Conservation (phyloP, 345 rosid species). For the Eucalyptus pumila region DNA sequence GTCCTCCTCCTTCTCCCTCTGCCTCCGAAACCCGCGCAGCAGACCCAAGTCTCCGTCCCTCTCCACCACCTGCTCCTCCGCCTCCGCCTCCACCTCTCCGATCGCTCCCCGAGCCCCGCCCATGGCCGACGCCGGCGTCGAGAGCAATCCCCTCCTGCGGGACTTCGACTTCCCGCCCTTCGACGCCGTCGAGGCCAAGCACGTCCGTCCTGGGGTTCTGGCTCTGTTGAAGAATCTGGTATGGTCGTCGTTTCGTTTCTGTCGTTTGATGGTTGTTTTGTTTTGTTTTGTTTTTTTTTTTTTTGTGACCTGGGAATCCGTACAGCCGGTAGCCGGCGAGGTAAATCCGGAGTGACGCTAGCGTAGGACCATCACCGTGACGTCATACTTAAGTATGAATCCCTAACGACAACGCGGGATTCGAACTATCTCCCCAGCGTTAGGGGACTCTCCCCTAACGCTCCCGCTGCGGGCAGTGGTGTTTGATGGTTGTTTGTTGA, state of each 20-base stretch:
- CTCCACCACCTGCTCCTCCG: neutral
- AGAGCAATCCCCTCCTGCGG: slow-evolving; percentile 56
- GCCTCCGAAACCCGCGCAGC: neutral
- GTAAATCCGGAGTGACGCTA: too few relatives aligned
- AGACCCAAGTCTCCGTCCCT: neutral
- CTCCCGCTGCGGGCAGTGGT: too few relatives aligned
- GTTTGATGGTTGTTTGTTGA: neutral
- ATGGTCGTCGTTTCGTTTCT: neutral
- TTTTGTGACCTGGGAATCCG: too few relatives aligned
- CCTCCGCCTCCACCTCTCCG: neutral
- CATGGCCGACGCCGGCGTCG: slow-evolving; percentile 7
- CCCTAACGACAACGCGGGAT: too few relatives aligned
- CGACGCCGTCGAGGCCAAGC: slow-evolving; percentile 47
- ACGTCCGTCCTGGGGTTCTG: slow-evolving; percentile 73
- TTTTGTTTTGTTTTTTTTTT: too few relatives aligned
- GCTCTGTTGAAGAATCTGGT: slow-evolving; percentile 58
- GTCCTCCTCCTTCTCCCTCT: slow-evolving; percentile 9
- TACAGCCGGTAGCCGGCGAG: too few relatives aligned
- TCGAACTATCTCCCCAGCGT: too few relatives aligned
- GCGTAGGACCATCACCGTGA: too few relatives aligned
- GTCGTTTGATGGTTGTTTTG: neutral
- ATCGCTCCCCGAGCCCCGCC: neutral
- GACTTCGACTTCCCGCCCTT: slow-evolving; percentile 77
- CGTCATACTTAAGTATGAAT: too few relatives aligned
- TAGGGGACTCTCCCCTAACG: too few relatives aligned